These are phyloP conservation scores for Kalanchoe fedtschenkoi DNA, from an alignment of 164 flowering plant species.

Conservation along the genomic window DNA sequence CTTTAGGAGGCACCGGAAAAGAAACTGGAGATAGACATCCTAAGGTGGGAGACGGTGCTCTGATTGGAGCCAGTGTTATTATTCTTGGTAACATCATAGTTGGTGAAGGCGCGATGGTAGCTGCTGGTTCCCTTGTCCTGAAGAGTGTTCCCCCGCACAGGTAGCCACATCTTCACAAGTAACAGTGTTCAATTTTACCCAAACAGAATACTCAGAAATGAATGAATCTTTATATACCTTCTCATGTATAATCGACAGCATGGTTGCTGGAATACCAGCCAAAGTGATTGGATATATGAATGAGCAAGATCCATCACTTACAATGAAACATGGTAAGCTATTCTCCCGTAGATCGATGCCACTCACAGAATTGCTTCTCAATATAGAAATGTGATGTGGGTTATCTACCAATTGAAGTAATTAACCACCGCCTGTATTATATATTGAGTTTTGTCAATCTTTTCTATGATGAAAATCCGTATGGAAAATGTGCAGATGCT, in stretches of 20 bases:
- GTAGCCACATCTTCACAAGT: slow-evolving; percentile 17
- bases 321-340: slow-evolving; percentile 76
- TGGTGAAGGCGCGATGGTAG: slow-evolving; percentile 84
- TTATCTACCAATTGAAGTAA: neutral
- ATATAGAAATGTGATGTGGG: no score
- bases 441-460: neutral
- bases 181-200: neutral
- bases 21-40: slow-evolving; percentile 78
- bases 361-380: no score
- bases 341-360: no score
- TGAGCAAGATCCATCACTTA: slow-evolving; percentile 65
- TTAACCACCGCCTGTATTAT: neutral
- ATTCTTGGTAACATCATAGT: slow-evolving; percentile 75
- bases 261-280: slow-evolving; percentile 79
- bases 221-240: neutral
- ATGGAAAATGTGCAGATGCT: slow-evolving; percentile 46
- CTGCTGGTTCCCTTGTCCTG: slow-evolving; percentile 78
- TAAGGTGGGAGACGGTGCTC: slow-evolving; percentile 62
- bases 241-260: slow-evolving; percentile 26
- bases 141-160: slow-evolving; percentile 66
- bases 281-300: slow-evolving; percentile 53
- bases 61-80: slow-evolving; percentile 61
- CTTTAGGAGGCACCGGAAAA: slow-evolving; percentile 75
- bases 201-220: neutral
- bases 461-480: neutral